Conservation (phyloP, 495 filamentous ascomycete genomes). For the Neurospora sp. region DNA sequence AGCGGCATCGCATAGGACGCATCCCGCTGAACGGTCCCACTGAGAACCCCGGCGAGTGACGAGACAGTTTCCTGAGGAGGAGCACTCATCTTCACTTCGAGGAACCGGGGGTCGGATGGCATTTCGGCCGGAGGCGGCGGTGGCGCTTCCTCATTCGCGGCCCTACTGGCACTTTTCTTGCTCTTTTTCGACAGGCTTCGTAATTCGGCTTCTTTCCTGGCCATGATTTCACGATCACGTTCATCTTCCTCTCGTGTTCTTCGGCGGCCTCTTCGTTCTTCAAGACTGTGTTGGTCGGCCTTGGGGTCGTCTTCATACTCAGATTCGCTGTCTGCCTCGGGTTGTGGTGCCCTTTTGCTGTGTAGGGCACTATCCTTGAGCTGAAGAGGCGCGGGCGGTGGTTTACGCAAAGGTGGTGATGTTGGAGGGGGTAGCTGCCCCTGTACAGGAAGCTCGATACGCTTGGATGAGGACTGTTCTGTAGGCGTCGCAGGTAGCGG, state of each 20-base stretch:
- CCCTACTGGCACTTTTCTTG: constrained; percentile 40
- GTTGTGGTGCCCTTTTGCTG: constrained; percentile 34
- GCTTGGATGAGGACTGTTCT: constrained; percentile 22
- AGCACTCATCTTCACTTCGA: constrained; percentile 17
- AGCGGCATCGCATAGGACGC: constrained; percentile 39
- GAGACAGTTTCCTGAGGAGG: constrained; percentile 13
- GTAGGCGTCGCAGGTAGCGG: constrained; percentile 31
- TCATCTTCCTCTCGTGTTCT: constrained; percentile 88
- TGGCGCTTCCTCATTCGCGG: constrained; percentile 19
- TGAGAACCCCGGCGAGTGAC: constrained; percentile 43
- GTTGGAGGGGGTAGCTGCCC: constrained; percentile 32
- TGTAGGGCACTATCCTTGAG: constrained; percentile 35
- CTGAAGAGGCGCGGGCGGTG: constrained; percentile 76
- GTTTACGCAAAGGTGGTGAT: constrained; percentile 58
- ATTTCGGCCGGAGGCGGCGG: constrained; percentile 8
- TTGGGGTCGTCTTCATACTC: constrained; percentile 74
- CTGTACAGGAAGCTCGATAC: not conserved
- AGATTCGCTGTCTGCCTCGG: constrained; percentile 57
- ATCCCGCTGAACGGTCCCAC: constrained; percentile 14
- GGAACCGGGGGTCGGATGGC: constrained; percentile 23
- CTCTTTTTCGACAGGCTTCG: constrained; percentile 57
- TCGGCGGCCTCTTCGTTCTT: constrained; percentile 62
- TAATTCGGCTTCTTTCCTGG: constrained; percentile 50
- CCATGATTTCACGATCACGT: constrained; percentile 56
- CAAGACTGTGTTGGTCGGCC: constrained; percentile 45